Evolutionary conservation across 345 rosid genomes (phyloP), one percentile per base, ranked within the genome.

Genomic region (Rhizophora apiculata): DNA sequence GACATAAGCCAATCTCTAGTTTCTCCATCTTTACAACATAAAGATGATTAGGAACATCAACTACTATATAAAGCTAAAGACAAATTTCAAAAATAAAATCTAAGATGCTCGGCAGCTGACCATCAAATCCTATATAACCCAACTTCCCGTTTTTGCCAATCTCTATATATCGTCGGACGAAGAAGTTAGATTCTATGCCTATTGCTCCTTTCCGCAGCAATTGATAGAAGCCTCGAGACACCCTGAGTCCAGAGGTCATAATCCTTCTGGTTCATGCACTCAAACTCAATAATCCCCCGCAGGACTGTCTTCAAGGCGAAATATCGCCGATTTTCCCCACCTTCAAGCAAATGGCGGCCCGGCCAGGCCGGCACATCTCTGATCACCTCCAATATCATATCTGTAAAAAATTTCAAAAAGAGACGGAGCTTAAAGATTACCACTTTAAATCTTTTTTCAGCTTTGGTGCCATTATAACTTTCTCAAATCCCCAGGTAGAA

Each of bases 171-270:
- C 48, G 3, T 11, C 59, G 8, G 10, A 15, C 20, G 60, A 55
- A 22, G 30, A 56, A 22, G 30, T 56, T 24, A 56, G 5, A 56
- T 10, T 56, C 26, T 82, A 66, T 84, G 87, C 76, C 88, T 81
- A 61, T 56, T 74, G 79, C 65, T 79, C 85, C 58, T 85, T 55
- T 92, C 96, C 2, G 88, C 84, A 54, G 87, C 87, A 56, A 90
- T 68, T 34, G 88, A 65, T 58, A 95, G 88, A 29, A 95, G 99
- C 71, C 96, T 88, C 2, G 97, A 71, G 16, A 95, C 93, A 13
- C 99, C 99, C 43, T 86, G 93, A 73, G 99, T 92, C 96, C 96
- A 95, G 51, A 88, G 69, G 67, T 95, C 97, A 68, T 92, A 88
- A 62, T 95, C 97, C 64, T 82, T 88, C 81, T 92, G 96, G 80